These are phyloP conservation scores for Myxozyma vanderwaltii DNA, from an alignment of 805 yeast genomes.

Conservation along the genomic window DNA sequence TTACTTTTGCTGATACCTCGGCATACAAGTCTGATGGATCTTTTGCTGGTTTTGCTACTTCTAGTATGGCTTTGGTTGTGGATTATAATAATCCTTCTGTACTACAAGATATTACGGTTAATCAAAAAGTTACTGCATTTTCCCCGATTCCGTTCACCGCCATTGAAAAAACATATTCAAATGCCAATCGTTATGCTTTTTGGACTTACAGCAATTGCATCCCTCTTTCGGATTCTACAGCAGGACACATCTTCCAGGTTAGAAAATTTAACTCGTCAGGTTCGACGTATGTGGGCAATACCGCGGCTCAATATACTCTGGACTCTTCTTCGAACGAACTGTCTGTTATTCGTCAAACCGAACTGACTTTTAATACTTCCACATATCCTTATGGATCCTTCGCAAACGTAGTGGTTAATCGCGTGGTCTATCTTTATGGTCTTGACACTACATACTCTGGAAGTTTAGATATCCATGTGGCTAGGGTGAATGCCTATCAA, in stretches of 20 bases:
- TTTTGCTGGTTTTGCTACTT: slow-evolving; percentile 13
- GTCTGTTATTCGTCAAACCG: slow-evolving; percentile 12
- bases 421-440: slow-evolving; percentile 26
- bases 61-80: slow-evolving; percentile 3
- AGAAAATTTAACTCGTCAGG: slow-evolving; percentile 6
- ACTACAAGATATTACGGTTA: slow-evolving; percentile 9
- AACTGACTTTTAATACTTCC: slow-evolving; percentile 8
- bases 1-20: slow-evolving; percentile 20
- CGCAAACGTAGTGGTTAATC: slow-evolving; percentile 29
- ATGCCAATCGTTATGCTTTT: slow-evolving; percentile 15
- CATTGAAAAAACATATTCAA: slow-evolving; percentile 3
- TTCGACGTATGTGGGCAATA: slow-evolving; percentile 16
- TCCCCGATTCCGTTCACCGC: slow-evolving; percentile 23
- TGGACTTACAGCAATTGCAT: slow-evolving; percentile 32
- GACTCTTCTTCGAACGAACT: slow-evolving; percentile 13
- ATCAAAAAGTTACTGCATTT: slow-evolving; percentile 5
- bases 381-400: slow-evolving; percentile 29
- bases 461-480: slow-evolving; percentile 31
- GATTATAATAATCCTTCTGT: slow-evolving; percentile 4
- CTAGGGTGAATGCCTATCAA: slow-evolving; percentile 11
- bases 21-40: slow-evolving; percentile 16
- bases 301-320: slow-evolving; percentile 16
- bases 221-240: slow-evolving; percentile 9
- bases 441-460: slow-evolving; percentile 17
- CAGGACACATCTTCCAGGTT: slow-evolving; percentile 23